Evolutionary conservation across 2,329 filamentous ascomycete species (phyloP).

Genomic region (Hypoxylon rubiginosum): DNA sequence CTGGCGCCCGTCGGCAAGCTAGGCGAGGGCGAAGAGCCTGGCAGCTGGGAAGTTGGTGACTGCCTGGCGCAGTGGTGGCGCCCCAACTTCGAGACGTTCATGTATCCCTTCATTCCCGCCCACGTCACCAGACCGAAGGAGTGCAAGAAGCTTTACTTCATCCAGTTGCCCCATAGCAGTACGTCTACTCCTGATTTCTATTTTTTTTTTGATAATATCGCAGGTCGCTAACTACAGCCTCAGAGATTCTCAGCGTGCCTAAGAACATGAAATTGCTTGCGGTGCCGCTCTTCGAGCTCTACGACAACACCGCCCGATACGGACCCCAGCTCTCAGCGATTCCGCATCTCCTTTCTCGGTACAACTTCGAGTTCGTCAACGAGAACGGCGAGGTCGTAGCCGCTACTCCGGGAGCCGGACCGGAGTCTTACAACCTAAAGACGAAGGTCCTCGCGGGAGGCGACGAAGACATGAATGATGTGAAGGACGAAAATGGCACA

Average conservation of each 20-base stretch:
- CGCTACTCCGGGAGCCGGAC: constrained; percentile 80
- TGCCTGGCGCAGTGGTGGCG: constrained; percentile 98
- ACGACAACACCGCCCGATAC: constrained; percentile 96
- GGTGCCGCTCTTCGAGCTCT: constrained; percentile 96
- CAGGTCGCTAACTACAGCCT: constrained; percentile 40
- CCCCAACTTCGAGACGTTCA: constrained; percentile 99
- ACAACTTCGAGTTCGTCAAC: constrained; percentile 98
- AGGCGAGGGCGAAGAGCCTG: constrained; percentile 84
- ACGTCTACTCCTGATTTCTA: constrained; percentile 53
- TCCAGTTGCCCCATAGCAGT: constrained; percentile 94
- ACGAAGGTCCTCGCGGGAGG: constrained; percentile 74
- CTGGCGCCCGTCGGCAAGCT: constrained; percentile 91
- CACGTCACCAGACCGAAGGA: constrained; percentile 98
- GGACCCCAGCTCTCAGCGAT: constrained; percentile 97
- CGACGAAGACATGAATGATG: constrained; percentile 70
- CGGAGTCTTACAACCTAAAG: constrained; percentile 71
- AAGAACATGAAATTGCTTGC: constrained; percentile 99
- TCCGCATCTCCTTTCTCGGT: constrained; percentile 91
- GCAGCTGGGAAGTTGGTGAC: constrained; percentile 95
- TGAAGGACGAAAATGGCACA: constrained; percentile 46
- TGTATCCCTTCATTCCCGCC: constrained; percentile 98
- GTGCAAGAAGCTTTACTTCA: constrained; percentile 99
- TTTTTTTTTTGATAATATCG: background rate
- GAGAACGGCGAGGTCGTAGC: constrained; percentile 91
- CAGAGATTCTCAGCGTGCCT: constrained; percentile 94